Evolutionary conservation across 495 filamentous ascomycete species (phyloP).

Genomic region (Penicillium canariense): DNA sequence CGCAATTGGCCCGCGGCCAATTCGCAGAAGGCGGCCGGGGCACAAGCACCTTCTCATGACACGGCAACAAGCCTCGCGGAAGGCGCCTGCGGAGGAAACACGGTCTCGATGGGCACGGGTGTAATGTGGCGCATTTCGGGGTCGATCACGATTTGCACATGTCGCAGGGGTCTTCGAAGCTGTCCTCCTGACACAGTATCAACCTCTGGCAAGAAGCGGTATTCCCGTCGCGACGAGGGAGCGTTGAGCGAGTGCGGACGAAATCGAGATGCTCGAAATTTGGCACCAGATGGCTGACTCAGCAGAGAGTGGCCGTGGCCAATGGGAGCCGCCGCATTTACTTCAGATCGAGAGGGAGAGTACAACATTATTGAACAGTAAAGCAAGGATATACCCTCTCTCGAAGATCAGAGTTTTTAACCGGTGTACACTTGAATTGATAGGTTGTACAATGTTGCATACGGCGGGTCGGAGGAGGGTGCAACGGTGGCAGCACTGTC

Average conservation of each 20-base stretch:
- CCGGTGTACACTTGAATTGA: neutral
- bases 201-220: neutral
- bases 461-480: slow-evolving; percentile 7
- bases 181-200: neutral
- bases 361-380: slow-evolving; percentile 14
- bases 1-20: slow-evolving; percentile 27
- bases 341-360: slow-evolving; percentile 3
- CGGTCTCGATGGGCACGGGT: slow-evolving; percentile 32
- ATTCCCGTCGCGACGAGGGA: neutral
- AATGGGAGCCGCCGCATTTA: slow-evolving; percentile 20
- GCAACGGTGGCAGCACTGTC: slow-evolving; percentile 19
- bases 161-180: neutral
- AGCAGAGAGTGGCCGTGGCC: slow-evolving; percentile 12
- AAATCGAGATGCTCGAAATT: slow-evolving; percentile 15
- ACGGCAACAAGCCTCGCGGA: slow-evolving; percentile 31
- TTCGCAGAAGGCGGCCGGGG: slow-evolving; percentile 37
- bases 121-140: slow-evolving; percentile 40
- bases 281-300: slow-evolving; percentile 17
- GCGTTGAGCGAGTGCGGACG: slow-evolving; percentile 2
- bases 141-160: slow-evolving; percentile 27
- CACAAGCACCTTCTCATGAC: slow-evolving; percentile 47
- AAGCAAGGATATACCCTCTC: slow-evolving; percentile 17
- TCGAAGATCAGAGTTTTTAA: slow-evolving; percentile 13
- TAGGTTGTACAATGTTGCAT: slow-evolving; percentile 12
- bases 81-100: slow-evolving; percentile 34